phyloP scores from a whole-genome alignment of 768 basidiomycete genomes.

The Rhizopogon rudus region DNA sequence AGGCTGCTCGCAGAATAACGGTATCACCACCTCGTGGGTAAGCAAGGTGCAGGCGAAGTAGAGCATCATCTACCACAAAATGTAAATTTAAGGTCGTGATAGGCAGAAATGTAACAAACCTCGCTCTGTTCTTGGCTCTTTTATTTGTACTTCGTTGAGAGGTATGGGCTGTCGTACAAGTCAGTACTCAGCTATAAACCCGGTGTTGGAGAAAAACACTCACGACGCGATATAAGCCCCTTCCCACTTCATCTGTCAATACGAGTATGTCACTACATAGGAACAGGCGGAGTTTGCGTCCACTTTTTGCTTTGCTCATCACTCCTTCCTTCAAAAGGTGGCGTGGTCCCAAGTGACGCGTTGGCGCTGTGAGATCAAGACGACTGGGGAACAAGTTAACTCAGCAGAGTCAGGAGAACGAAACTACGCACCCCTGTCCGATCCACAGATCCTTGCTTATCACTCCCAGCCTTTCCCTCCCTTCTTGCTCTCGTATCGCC shows the following conservation, averaged over 20 bases:
- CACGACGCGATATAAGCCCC: slow-evolving; percentile 81
- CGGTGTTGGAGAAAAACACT: slow-evolving; percentile 17
- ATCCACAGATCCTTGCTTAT: slow-evolving; percentile 85
- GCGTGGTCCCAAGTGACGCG: slow-evolving; percentile 78
- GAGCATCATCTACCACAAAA: slow-evolving; percentile 49
- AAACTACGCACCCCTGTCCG: slow-evolving; percentile 65
- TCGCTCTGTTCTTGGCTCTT: slow-evolving; percentile 42
- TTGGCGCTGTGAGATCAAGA: slow-evolving; percentile 88
- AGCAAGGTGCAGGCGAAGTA: slow-evolving; percentile 60
- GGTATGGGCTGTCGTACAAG: slow-evolving; percentile 56
- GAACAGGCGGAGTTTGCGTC: slow-evolving; percentile 69
- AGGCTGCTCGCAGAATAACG: slow-evolving; percentile 53
- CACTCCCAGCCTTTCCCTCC: slow-evolving; percentile 62
- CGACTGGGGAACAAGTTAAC: slow-evolving; percentile 37
- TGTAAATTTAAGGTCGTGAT: neutral
- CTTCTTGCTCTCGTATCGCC: slow-evolving; percentile 79
- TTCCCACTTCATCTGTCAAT: slow-evolving; percentile 67
- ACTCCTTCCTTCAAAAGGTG: slow-evolving; percentile 75
- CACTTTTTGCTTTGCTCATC: slow-evolving; percentile 79
- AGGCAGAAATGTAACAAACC: slow-evolving; percentile 31
- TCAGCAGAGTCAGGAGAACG: slow-evolving; percentile 6
- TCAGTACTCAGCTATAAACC: neutral
- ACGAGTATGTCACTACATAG: slow-evolving; percentile 90
- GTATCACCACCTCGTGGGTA: slow-evolving; percentile 74
- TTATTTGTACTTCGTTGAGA: slow-evolving; percentile 60